Base-by-base conservation (phyloP, 1,284 basidiomycete genomes). In the Mycena citricolor region DNA sequence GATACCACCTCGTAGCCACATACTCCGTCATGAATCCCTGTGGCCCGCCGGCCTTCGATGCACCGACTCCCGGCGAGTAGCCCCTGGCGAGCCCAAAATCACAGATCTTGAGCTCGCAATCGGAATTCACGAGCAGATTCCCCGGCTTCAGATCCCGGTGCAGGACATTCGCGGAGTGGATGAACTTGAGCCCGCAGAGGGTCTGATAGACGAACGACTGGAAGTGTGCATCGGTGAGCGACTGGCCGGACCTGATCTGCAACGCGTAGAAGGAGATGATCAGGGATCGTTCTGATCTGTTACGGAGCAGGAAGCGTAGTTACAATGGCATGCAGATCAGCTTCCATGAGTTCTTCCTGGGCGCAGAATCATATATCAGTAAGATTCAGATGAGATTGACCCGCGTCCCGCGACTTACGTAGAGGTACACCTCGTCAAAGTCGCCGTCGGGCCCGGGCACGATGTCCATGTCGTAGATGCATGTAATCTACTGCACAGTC, bases 11-110 rank as follows among this genome's bases (percentile, higher is more conserved):
- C 10, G 94, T 97, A n/a, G 93, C 93, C 22, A 97, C 93, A 65
- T 94, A 97, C 68, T 99, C 97, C 0, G 97, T 99, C 97, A 99
- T 99, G 71, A 99, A 97, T 1, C 94, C 94, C 56, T 94, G 92
- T 58, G 91, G 90, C 25, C 85, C 86, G 11, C 80, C 79, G 0
- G 76, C 73, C 55, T 75, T 79, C 32, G 78, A 78, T 44, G 83
- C 75, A 41, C 83, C 75, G 39, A 81, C 79, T 4, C 86, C 90
- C 41, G 94, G 83, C 12, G 79, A 93, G 67, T 97, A 98, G 1
- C 95, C 97, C 59, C 97, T 76, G 2, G 97, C 95, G 32, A 99
- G 79, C 34, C 97, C 97, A 64, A 99, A 99, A 68, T 99, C 97
- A 62, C 97, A 99, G 56, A 99, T 99, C 74, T 94, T 94, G 60